Percentiles rank a stretch among this genome's conserved stretches.
Evolutionary conservation across 1,284 basidiomycete genomes (phyloP).

Genomic region (Cystobasidiaceae sp.): DNA sequence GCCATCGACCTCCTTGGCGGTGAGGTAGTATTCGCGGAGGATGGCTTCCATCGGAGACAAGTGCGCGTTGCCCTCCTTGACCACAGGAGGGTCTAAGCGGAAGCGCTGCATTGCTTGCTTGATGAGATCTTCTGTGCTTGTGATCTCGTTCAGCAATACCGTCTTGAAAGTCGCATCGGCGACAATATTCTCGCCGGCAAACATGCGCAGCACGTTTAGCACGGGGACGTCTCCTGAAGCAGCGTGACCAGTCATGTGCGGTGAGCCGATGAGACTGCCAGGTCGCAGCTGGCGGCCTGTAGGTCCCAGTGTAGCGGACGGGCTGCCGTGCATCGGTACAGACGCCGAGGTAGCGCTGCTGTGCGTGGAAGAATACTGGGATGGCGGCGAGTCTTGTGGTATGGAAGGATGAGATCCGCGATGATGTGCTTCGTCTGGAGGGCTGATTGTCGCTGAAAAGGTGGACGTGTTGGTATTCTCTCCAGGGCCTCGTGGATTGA

Average conservation of each 20-base stretch:
- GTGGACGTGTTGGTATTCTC: constrained; percentile 38
- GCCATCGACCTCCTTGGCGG: constrained; percentile 81
- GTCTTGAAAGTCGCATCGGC: constrained; percentile 98
- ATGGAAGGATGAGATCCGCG: constrained; percentile 6
- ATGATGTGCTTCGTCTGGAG: constrained; percentile 30
- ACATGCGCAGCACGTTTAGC: constrained; percentile 88
- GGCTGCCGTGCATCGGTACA: constrained; percentile 26
- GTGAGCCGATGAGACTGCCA: constrained; percentile 51
- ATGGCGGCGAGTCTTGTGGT: neutral
- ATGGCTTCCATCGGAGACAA: constrained; percentile 48
- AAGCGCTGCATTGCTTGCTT: constrained; percentile 91
- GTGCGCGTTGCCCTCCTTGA: neutral
- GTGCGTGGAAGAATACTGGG: no score
- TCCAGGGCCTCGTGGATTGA: constrained; percentile 38
- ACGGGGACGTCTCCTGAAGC: constrained; percentile 57
- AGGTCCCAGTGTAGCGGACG: neutral
- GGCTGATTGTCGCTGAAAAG: constrained; percentile 6
- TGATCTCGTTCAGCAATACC: constrained; percentile 80
- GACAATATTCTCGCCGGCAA: constrained; percentile 79
- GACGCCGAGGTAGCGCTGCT: no score
- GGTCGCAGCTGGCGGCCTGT: constrained; percentile 45
- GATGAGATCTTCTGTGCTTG: constrained; percentile 75
- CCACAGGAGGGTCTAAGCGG: constrained; percentile 58
- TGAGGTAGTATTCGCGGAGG: constrained; percentile 70
- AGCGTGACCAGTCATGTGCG: constrained; percentile 42